Conservation (phyloP, 164 flowering plant genomes). For the Vitis cinerea region DNA sequence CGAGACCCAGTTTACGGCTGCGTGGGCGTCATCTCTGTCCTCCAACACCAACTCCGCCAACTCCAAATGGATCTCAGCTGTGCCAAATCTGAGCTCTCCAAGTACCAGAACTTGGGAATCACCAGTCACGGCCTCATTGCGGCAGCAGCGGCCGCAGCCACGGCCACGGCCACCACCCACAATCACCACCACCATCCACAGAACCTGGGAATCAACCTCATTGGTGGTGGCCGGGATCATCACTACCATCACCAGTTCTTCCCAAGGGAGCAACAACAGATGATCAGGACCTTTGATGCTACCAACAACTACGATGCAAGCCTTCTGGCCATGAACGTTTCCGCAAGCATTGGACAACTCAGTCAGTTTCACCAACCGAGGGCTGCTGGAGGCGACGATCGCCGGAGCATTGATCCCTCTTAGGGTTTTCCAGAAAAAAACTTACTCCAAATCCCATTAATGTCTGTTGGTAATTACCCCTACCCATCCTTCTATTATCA, state of each 20-base stretch:
- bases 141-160: constrained; percentile 39
- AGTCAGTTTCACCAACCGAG: constrained; percentile 60
- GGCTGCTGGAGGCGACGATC: constrained; percentile 61
- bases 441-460: no score
- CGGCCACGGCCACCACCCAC: constrained; percentile 17
- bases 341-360: constrained; percentile 53
- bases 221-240: constrained; percentile 32
- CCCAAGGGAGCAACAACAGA: constrained; percentile 38
- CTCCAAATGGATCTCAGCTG: constrained; percentile 77
- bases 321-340: constrained; percentile 53
- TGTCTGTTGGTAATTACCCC: no score
- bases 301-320: constrained; percentile 45
- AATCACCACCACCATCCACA: constrained; percentile 32
- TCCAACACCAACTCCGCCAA: constrained; percentile 81
- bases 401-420: constrained; percentile 58
- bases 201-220: constrained; percentile 42
- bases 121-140: constrained; percentile 43
- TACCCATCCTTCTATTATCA: background rate
- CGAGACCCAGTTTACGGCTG: constrained; percentile 94
- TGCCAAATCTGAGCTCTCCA: constrained; percentile 83
- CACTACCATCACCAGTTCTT: constrained; percentile 47
- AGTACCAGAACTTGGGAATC: constrained; percentile 61
- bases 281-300: constrained; percentile 38
- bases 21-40: constrained; percentile 83
- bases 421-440: constrained; percentile 15